These are phyloP conservation scores for Ogataea methylovora DNA, from an alignment of 805 yeast genomes.

Conservation along the genomic window DNA sequence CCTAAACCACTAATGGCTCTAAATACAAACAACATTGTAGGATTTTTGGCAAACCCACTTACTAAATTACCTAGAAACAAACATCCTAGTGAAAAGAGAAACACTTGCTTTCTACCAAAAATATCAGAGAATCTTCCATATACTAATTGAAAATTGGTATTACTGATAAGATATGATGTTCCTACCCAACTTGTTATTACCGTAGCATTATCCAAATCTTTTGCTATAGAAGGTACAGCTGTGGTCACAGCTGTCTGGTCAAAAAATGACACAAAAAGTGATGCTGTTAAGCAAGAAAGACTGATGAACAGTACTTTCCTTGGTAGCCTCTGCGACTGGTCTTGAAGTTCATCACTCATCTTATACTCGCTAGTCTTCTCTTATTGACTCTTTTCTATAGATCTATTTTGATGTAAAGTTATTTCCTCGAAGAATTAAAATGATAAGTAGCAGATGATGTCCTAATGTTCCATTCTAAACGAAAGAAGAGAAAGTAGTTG, in stretches of 20 bases:
- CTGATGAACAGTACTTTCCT: slow-evolving; percentile 7
- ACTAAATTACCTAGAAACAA: slow-evolving; percentile 37
- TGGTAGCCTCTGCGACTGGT: slow-evolving; percentile 12
- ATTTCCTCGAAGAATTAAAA: no score
- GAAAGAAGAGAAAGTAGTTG: neutral
- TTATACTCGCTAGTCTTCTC: no score
- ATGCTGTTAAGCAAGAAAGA: slow-evolving; percentile 10
- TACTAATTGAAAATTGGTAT: slow-evolving; percentile 44
- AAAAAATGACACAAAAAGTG: slow-evolving; percentile 30
- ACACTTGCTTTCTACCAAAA: slow-evolving; percentile 41
- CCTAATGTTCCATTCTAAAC: neutral
- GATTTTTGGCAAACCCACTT: slow-evolving; percentile 42
- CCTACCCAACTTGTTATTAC: slow-evolving; percentile 48
- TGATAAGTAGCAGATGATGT: no score
- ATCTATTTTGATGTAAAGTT: no score
- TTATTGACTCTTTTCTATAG: no score
- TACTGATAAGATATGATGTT: slow-evolving; percentile 43
- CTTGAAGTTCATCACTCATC: slow-evolving; percentile 5
- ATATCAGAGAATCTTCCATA: slow-evolving; percentile 48
- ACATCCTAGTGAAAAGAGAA: slow-evolving; percentile 30
- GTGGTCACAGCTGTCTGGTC: slow-evolving; percentile 44
- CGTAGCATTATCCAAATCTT: slow-evolving; percentile 34
- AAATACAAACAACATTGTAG: slow-evolving; percentile 40
- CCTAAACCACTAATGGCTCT: slow-evolving; percentile 51
- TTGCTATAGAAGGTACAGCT: slow-evolving; percentile 39